Percentiles rank a stretch among this genome's conserved stretches.
phyloP scores from a whole-genome alignment of 805 yeast species.

The Wickerhamomyces pijperi region DNA sequence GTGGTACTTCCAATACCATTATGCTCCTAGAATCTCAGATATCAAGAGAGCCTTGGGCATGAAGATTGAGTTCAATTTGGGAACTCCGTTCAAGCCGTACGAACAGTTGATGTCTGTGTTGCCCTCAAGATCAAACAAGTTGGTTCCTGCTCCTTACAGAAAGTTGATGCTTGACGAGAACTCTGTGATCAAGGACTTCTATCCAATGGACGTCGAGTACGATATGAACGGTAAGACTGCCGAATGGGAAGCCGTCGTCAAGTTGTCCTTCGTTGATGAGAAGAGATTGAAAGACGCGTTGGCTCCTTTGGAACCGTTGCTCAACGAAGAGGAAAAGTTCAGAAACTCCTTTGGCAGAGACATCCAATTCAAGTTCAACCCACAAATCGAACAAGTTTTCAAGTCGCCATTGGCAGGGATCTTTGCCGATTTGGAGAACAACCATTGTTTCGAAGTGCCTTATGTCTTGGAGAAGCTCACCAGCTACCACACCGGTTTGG shows the following conservation, averaged over 20 bases:
- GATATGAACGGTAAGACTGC: constrained; percentile 94
- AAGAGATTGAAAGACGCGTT: constrained; percentile 62
- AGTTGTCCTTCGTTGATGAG: constrained; percentile 85
- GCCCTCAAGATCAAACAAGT: constrained; percentile 78
- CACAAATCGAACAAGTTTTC: constrained; percentile 57
- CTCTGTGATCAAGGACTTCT: constrained; percentile 84
- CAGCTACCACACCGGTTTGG: constrained; percentile 41
- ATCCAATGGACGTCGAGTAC: constrained; percentile 77
- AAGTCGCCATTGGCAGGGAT: constrained; percentile 69
- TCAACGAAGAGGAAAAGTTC: constrained; percentile 57
- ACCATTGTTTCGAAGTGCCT: constrained; percentile 61
- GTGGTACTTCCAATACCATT: constrained; percentile 86
- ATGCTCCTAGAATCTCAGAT: constrained; percentile 91
- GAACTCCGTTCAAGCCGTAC: constrained; percentile 81
- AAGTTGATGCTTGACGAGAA: constrained; percentile 74
- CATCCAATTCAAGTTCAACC: constrained; percentile 59
- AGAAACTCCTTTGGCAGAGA: constrained; percentile 73
- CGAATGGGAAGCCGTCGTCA: constrained; percentile 95
- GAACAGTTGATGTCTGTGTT: constrained; percentile 96
- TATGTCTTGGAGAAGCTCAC: constrained; percentile 39
- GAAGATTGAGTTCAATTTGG: constrained; percentile 50
- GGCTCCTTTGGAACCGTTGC: constrained; percentile 47
- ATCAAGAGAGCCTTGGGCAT: constrained; percentile 60
- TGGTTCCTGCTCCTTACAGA: constrained; percentile 72
- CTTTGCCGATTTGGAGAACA: constrained; percentile 68